Base-by-base conservation (phyloP, 2,329 filamentous ascomycete genomes). In the Colletotrichum australisinense region DNA sequence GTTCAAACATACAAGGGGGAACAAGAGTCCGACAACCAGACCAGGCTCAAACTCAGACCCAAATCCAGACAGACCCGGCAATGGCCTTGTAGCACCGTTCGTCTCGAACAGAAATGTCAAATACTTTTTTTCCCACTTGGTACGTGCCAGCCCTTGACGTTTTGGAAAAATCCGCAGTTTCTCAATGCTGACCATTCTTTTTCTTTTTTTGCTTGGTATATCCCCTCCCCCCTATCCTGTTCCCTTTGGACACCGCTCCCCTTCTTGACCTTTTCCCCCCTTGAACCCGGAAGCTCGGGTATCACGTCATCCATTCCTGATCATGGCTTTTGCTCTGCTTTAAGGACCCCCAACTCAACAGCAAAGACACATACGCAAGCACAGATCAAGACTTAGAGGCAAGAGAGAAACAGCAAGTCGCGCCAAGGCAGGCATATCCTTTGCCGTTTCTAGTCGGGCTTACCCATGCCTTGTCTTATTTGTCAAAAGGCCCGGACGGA, bases 251-350 rank as follows among this genome's bases (percentile, higher is more conserved):
- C 38, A 42, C 0, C 38, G 7, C 14, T 19, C 19, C 9, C 30
- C 30, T 32, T 46, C 16, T 12, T 22, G 24, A 16, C 1, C 59
- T 11, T 67, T 24, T 59, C 11, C 57, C 42, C 60, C 42, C 64
- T 63, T 69, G 69, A 57, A 63, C 42, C 69, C 69, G 53, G 66
- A 69, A 64, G 59, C 53, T 58, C 70, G 70, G 70, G 42, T 64
- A 63, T 69, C 66, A 59, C 70, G 66, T 72, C 66, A 72, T 59
- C 24, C 65, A 35, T 63, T 14, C 22, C 46, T 49, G 5, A 58
- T 22, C 58, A 58, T 35, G 16, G 63, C 56, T 68, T 67, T 62
- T 52, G 63, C 38, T 42, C 19, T 52, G 32, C 9, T 60, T 22
- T 4, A n/a, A 19, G 19, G 7, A 49, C 16, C 19, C 6, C 16